These are phyloP conservation scores for Rhinocladiella mackenziei DNA, from an alignment of 2,329 filamentous ascomycete genomes.

Conservation along the genomic window DNA sequence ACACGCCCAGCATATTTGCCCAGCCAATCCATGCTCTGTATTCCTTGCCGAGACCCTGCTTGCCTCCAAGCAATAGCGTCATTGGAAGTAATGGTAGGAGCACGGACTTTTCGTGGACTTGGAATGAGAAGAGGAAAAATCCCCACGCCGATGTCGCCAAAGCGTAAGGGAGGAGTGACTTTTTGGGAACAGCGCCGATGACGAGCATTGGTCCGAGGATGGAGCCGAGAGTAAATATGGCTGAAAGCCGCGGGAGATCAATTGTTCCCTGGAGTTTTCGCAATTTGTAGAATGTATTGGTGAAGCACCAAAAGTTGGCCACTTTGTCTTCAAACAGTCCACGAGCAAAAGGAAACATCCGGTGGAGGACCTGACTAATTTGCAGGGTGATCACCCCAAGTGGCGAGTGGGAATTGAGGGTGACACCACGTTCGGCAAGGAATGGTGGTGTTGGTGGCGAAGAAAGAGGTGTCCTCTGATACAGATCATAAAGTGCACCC, in stretches of 20 bases:
- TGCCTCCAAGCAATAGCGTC: conserved; percentile 77
- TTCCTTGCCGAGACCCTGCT: conserved; percentile 70
- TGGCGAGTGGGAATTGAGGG: conserved; percentile 60
- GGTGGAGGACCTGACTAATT: conserved; percentile 75
- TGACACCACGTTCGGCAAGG: conserved; percentile 55
- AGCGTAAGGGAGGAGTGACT: conserved; percentile 71
- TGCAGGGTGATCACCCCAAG: conserved; percentile 76
- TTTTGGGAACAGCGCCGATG: conserved; percentile 73
- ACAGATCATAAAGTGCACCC: conserved; percentile 65
- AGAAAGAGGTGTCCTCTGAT: conserved; percentile 59
- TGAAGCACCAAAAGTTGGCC: conserved; percentile 94
- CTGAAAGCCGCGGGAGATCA: conserved; percentile 70
- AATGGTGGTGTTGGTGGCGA: conserved; percentile 59
- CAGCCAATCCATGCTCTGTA: conserved; percentile 91
- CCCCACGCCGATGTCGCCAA: conserved; percentile 87
- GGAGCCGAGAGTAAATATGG: conserved; percentile 68
- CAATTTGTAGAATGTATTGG: conserved; percentile 76
- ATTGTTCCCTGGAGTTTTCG: conserved; percentile 60
- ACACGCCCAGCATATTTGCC: conserved; percentile 80
- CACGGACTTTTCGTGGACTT: conserved; percentile 97
- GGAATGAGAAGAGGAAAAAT: conserved; percentile 96
- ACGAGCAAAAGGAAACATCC: conserved; percentile 94
- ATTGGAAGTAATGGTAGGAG: conserved; percentile 88
- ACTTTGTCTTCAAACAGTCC: conserved; percentile 98
- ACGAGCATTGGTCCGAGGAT: conserved; percentile 76